Percentiles rank a stretch among this genome's conserved stretches.
Evolutionary conservation across 805 yeast species (phyloP).

Genomic region (Myxozyma geophila): DNA sequence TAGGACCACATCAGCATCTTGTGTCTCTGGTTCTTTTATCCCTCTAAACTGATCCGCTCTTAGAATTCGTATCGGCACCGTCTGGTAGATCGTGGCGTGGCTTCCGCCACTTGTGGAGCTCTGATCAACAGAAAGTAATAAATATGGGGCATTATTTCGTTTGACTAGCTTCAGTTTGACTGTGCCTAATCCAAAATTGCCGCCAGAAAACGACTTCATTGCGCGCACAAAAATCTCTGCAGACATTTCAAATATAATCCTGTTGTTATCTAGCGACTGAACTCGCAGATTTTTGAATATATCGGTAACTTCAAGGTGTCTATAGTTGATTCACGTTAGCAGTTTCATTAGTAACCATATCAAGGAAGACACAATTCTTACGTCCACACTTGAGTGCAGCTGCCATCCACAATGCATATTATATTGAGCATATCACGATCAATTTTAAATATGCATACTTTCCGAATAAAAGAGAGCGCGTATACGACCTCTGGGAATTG

Average conservation of each 20-base stretch:
- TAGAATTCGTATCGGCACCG: constrained; percentile 69
- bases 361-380: constrained; percentile 8
- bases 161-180: constrained; percentile 38
- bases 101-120: constrained; percentile 58
- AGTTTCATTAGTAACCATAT: not conserved
- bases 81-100: constrained; percentile 41
- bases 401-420: constrained; percentile 53
- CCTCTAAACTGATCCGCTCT: constrained; percentile 58
- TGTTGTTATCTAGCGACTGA: constrained; percentile 51
- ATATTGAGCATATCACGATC: constrained; percentile 55
- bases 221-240: constrained; percentile 64
- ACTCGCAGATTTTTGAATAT: constrained; percentile 15
- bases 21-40: constrained; percentile 66
- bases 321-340: not conserved
- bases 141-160: constrained; percentile 53
- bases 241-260: constrained; percentile 64
- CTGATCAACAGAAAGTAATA: constrained; percentile 60
- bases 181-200: constrained; percentile 38
- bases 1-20: constrained; percentile 61
- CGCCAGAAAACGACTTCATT: constrained; percentile 57
- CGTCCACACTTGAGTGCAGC: constrained; percentile 70
- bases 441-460: constrained; percentile 61
- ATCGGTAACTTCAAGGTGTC: constrained; percentile 23
- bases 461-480: constrained; percentile 58
- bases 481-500: constrained; percentile 48